phyloP scores from a whole-genome alignment of 352 stramenopile species.

The Phytophthora ohioensis region DNA sequence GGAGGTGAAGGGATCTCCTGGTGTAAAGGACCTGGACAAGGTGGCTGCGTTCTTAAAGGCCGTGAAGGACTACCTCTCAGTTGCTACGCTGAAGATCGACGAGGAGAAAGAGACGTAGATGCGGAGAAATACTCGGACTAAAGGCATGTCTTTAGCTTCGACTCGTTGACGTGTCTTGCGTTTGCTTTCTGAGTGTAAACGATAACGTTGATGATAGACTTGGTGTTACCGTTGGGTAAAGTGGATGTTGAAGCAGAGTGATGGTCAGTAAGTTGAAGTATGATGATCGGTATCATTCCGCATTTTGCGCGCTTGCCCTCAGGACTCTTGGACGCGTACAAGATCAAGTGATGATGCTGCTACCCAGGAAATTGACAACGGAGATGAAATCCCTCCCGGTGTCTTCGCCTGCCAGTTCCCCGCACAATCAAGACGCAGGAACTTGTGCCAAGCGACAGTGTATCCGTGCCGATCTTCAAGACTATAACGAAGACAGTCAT shows the following conservation, averaged over 20 bases:
- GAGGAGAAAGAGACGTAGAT: slow-evolving; percentile 57
- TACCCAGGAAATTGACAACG: neutral
- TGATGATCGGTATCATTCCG: slow-evolving; percentile 33
- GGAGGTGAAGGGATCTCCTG: slow-evolving; percentile 82
- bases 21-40: slow-evolving; percentile 76
- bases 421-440: neutral
- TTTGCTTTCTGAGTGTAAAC: slow-evolving; percentile 8
- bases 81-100: slow-evolving; percentile 72
- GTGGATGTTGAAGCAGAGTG: slow-evolving; percentile 23
- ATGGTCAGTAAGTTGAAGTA: slow-evolving; percentile 31
- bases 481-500: neutral
- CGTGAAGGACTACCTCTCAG: slow-evolving; percentile 65
- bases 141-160: slow-evolving; percentile 14
- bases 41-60: slow-evolving; percentile 69
- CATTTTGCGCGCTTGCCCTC: slow-evolving; percentile 18
- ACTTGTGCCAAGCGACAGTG: slow-evolving; percentile 12
- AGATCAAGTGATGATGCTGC: slow-evolving; percentile 2
- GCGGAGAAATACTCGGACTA: slow-evolving; percentile 1
- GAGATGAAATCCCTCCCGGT: neutral
- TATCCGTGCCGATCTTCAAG: neutral
- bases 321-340: neutral
- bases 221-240: slow-evolving; percentile 5
- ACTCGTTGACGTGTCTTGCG: slow-evolving; percentile 2
- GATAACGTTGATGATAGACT: slow-evolving; percentile 27
- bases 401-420: neutral